These are phyloP conservation scores for Kwoniella shivajii DNA, from an alignment of 1,284 basidiomycete species.

Conservation along the genomic window DNA sequence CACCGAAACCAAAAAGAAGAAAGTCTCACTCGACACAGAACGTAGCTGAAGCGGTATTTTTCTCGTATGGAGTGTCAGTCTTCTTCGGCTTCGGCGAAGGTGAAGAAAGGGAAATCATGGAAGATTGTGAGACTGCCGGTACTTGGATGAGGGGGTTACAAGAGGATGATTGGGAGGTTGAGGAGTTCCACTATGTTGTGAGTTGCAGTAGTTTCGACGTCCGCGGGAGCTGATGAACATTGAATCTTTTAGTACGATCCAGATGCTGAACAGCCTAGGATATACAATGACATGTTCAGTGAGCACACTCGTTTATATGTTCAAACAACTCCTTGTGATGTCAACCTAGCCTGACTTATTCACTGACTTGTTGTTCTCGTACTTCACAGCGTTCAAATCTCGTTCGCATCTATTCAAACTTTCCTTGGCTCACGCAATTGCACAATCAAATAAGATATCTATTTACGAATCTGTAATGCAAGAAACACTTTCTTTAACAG, in stretches of 20 bases:
- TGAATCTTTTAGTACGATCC: slow-evolving; percentile 90
- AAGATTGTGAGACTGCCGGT: slow-evolving; percentile 75
- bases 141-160: slow-evolving; percentile 60
- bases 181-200: slow-evolving; percentile 83
- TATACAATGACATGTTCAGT: slow-evolving; percentile 65
- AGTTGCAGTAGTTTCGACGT: slow-evolving; percentile 47
- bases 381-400: slow-evolving; percentile 73
- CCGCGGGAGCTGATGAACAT: too few species aligned
- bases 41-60: slow-evolving; percentile 83
- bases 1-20: slow-evolving; percentile 10
- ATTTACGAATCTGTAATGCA: slow-evolving; percentile 84
- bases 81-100: slow-evolving; percentile 79
- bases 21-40: slow-evolving; percentile 28
- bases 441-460: slow-evolving; percentile 88
- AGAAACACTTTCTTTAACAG: slow-evolving; percentile 74
- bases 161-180: slow-evolving; percentile 81
- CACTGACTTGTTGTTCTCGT: background rate
- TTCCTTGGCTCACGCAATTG: slow-evolving; percentile 90
- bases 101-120: slow-evolving; percentile 76
- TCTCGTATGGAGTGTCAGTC: slow-evolving; percentile 75
- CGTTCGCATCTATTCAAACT: slow-evolving; percentile 72
- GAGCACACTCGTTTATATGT: slow-evolving; percentile 9
- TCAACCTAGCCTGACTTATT: background rate
- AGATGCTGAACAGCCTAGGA: slow-evolving; percentile 77
- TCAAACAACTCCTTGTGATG: background rate